Evolutionary conservation across 2,329 filamentous ascomycete species (phyloP).

Genomic region (Periconia sp.): DNA sequence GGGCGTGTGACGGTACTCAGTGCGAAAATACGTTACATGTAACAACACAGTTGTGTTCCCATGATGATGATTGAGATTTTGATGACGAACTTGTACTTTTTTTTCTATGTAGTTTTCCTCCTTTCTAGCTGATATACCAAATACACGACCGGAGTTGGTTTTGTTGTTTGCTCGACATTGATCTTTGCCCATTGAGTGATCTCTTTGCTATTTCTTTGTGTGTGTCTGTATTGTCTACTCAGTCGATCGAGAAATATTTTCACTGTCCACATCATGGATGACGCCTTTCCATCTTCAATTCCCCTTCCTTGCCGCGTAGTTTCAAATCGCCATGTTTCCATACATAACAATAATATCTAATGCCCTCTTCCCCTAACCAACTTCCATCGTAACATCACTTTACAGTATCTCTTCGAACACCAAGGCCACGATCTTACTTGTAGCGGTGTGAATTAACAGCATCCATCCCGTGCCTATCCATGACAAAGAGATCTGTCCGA

Average conservation of each 20-base stretch:
- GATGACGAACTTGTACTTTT: too few species aligned
- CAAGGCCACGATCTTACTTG: too few species aligned
- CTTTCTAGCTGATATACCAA: not conserved
- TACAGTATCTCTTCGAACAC: constrained; percentile 14
- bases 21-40: not conserved
- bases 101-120: not conserved
- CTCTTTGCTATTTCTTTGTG: not conserved
- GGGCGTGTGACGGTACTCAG: not conserved
- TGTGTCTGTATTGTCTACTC: too few species aligned
- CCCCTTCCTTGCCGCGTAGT: constrained; percentile 11
- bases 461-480: constrained; percentile 3
- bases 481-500: constrained; percentile 3
- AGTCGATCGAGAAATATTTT: too few species aligned
- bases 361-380: constrained; percentile 11
- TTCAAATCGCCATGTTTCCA: constrained; percentile 12
- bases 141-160: not conserved
- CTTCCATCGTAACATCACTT: constrained; percentile 15
- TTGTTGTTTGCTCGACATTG: not conserved
- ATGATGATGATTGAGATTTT: too few species aligned
- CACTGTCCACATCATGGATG: too few species aligned
- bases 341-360: constrained; percentile 18
- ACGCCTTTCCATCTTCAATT: not conserved
- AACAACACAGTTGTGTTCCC: too few species aligned
- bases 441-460: too few species aligned
- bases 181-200: not conserved